Conservation (phyloP, 2,329 filamentous ascomycete species). For the Fusarium sp. region DNA sequence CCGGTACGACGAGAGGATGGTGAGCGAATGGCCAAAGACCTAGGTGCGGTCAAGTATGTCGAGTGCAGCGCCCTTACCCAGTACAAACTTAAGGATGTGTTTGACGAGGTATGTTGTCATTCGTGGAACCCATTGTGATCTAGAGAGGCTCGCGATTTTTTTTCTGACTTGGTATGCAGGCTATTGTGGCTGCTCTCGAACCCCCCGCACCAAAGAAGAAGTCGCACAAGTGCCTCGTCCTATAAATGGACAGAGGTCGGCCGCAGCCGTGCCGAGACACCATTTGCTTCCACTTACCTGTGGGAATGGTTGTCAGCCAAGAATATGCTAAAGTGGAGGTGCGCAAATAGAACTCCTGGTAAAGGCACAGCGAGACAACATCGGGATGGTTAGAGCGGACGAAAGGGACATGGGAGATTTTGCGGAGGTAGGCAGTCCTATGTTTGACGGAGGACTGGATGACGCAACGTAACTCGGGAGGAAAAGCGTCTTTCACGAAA, state of each 20-base stretch:
- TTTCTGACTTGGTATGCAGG: constrained; percentile 63
- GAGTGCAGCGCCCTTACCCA: constrained; percentile 98
- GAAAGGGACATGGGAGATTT: constrained; percentile 25
- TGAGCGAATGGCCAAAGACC: constrained; percentile 94
- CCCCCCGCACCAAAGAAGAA: constrained; percentile 86
- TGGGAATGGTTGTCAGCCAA: constrained; percentile 22
- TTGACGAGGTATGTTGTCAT: constrained; percentile 83
- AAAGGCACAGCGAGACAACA: constrained; percentile 27
- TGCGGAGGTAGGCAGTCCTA: constrained; percentile 29
- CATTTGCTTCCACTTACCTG: constrained; percentile 30
- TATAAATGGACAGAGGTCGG: constrained; percentile 58
- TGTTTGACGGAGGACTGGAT: constrained; percentile 35
- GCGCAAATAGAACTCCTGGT: constrained; percentile 31
- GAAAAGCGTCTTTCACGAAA: constrained; percentile 36
- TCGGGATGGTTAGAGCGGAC: constrained; percentile 27
- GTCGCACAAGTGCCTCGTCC: constrained; percentile 75
- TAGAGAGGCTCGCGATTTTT: too few species aligned
- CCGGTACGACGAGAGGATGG: constrained; percentile 93
- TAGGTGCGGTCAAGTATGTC: constrained; percentile 98
- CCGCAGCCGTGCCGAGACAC: constrained; percentile 21
- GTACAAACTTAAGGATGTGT: constrained; percentile 98
- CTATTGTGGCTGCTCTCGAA: constrained; percentile 94
- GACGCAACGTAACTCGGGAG: constrained; percentile 41
- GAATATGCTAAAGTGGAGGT: constrained; percentile 25
- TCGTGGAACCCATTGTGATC: background rate